Evolutionary conservation across 1,284 basidiomycete species (phyloP), one percentile per base, ranked within the genome.

Genomic region (Ustilago vetiveriae): DNA sequence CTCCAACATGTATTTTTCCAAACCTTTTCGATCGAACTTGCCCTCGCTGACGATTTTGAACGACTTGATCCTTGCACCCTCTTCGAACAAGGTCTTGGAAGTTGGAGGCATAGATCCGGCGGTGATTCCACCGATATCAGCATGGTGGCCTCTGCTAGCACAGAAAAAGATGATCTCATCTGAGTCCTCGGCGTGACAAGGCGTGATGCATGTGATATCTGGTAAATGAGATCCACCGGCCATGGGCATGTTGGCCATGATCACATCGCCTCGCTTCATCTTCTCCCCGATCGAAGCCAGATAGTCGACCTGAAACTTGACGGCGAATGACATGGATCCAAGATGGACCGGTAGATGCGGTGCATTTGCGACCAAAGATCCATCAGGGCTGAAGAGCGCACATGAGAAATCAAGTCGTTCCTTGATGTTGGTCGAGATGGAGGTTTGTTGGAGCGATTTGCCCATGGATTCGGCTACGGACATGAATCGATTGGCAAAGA

Each of bases 21-120:
- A 84, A 0, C 88, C 90, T 35, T 89, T 86, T 57, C 86, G 85
- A 79, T 97, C 88, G 80, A 92, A 97, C 4, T 89, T 83, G 6
- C 94, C 94, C 17, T 87, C 86, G 40, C 87, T 85, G 14, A 98
- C 94, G 65, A 98, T 89, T 84, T 96, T 97, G 87, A 98, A 93
- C 76, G 90, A 91, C 64, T 89, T 87, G 58, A 97, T 92, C 79
- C 93, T 88, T 0, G 94, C 94, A 13, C 94, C 94, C 83, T 98
- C 95, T 80, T 98, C 91, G 69, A 90, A 93, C 44, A 98, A 89
- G 58, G 86, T 92, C 55, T 90, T 91, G 23, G 90, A 92, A 0
- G 90, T 94, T 0, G 94, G 92, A 0, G 94, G 94, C 94, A 98
- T 98, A 16, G 91, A 93, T 3, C 83, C 19, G 88, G 92, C 91